Percentiles rank a stretch among this genome's conserved stretches.
phyloP scores from a whole-genome alignment of 768 basidiomycete genomes.

The Boletus speciosus region DNA sequence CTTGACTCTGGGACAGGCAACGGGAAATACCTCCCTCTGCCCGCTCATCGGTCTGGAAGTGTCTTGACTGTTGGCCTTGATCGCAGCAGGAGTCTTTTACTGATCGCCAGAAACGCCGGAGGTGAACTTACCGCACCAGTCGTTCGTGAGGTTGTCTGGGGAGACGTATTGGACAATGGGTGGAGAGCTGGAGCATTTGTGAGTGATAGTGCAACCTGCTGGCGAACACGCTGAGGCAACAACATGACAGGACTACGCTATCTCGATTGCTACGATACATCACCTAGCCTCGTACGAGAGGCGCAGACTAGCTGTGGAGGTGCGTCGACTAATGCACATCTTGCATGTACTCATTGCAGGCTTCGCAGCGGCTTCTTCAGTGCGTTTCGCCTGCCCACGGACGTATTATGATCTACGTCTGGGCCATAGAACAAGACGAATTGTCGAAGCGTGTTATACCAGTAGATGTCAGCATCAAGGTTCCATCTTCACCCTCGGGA shows the following conservation, averaged over 20 bases:
- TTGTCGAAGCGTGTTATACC: slow-evolving; percentile 71
- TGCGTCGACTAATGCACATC: slow-evolving; percentile 26
- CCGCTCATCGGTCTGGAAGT: slow-evolving; percentile 54
- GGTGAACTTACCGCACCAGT: slow-evolving; percentile 25
- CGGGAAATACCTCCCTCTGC: slow-evolving; percentile 90
- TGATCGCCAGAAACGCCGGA: slow-evolving; percentile 67
- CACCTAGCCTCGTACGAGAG: slow-evolving; percentile 83
- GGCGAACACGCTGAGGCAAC: background rate
- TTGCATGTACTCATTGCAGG: background rate
- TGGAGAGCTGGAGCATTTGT: slow-evolving; percentile 87
- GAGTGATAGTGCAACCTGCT: slow-evolving; percentile 27
- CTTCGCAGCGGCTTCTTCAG: slow-evolving; percentile 54
- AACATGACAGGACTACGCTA: slow-evolving; percentile 79
- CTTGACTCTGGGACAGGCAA: slow-evolving; percentile 96
- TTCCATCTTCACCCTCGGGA: slow-evolving; percentile 34
- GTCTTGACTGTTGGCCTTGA: slow-evolving; percentile 83
- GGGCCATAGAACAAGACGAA: slow-evolving; percentile 93
- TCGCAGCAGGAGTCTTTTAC: slow-evolving; percentile 73
- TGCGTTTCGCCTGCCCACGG: slow-evolving; percentile 67
- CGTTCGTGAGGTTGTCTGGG: slow-evolving; percentile 71
- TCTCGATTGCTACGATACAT: slow-evolving; percentile 97
- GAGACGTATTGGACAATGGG: slow-evolving; percentile 65
- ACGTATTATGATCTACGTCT: slow-evolving; percentile 88
- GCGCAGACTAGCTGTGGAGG: slow-evolving; percentile 71
- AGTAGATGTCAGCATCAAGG: slow-evolving; percentile 15